These are phyloP conservation scores for Echinosophora koreensis DNA, from an alignment of 306 rosid species.

Conservation along the genomic window DNA sequence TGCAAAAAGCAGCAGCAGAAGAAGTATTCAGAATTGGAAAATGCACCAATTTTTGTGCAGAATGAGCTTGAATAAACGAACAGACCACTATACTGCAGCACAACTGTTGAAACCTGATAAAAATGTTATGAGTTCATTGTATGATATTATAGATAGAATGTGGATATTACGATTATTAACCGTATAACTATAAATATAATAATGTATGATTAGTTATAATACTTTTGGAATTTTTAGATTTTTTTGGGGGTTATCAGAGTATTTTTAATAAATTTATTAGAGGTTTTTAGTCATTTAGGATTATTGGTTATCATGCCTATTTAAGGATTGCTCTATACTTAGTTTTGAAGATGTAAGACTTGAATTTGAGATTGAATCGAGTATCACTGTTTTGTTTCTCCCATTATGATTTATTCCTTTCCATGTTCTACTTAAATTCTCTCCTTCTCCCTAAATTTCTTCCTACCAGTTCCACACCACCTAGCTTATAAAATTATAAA, in stretches of 20 bases:
- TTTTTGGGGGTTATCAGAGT: not conserved
- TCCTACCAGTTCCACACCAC: not conserved
- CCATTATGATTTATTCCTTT: not conserved
- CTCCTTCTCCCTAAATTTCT: not conserved
- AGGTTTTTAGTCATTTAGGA: not conserved
- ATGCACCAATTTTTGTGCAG: not conserved
- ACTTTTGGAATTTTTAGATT: not conserved
- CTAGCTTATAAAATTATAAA: not conserved
- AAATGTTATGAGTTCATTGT: not conserved
- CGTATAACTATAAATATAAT: not conserved
- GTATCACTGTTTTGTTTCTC: not conserved
- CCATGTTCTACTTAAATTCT: conserved; percentile 21
- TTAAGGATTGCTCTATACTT: not conserved
- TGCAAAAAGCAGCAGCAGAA: conserved; percentile 44
- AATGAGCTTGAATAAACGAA: not conserved
- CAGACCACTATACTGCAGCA: not conserved
- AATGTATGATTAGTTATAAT: not conserved
- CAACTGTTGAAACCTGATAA: not conserved
- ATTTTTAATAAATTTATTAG: not conserved
- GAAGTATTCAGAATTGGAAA: conserved; percentile 6
- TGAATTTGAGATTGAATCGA: conserved; percentile 6
- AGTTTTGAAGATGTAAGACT: not conserved
- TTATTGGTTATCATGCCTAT: not conserved
- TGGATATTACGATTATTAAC: conserved; percentile 2
- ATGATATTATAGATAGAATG: not conserved